Conservation (phyloP, 2,329 filamentous ascomycete species). For the Aureobasidium subglaciale region DNA sequence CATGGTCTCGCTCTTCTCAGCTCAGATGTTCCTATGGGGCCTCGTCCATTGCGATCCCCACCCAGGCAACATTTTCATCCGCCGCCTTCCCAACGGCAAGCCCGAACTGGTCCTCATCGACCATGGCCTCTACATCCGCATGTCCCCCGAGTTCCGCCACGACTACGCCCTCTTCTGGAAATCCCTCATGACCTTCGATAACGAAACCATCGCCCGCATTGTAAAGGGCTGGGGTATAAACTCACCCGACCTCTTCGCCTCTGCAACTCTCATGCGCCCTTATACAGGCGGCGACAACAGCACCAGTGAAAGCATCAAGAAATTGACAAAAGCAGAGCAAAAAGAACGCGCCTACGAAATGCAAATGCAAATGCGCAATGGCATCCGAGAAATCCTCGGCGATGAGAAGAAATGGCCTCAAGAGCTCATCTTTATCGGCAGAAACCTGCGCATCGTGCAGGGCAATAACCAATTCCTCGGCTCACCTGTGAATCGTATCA, state of each 20-base stretch:
- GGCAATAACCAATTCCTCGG: slow-evolving; percentile 88
- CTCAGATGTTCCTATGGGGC: slow-evolving; percentile 97
- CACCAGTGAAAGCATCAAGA: slow-evolving; percentile 45
- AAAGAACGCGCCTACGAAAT: slow-evolving; percentile 65
- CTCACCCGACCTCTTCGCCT: slow-evolving; percentile 85
- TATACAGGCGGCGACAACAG: slow-evolving; percentile 77
- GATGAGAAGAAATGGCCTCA: slow-evolving; percentile 86
- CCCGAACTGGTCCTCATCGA: slow-evolving; percentile 93
- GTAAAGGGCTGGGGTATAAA: slow-evolving; percentile 79
- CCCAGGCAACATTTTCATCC: slow-evolving; percentile 94
- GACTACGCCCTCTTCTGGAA: slow-evolving; percentile 93
- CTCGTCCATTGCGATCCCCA: slow-evolving; percentile 95
- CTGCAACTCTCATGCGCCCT: slow-evolving; percentile 79
- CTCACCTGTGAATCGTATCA: slow-evolving; percentile 81
- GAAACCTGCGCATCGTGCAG: slow-evolving; percentile 88
- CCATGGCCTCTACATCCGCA: slow-evolving; percentile 91
- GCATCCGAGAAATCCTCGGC: slow-evolving; percentile 70
- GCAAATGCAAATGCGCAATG: slow-evolving; percentile 63
- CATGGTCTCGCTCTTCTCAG: slow-evolving; percentile 94
- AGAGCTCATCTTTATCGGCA: slow-evolving; percentile 84
- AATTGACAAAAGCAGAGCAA: slow-evolving; percentile 51
- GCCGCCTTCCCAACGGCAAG: slow-evolving; percentile 71
- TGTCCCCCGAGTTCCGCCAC: slow-evolving; percentile 73
- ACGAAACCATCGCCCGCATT: slow-evolving; percentile 65
- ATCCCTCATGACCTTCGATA: slow-evolving; percentile 87